Evolutionary conservation across 768 basidiomycete species (phyloP).

Genomic region (Termitomyces sp.): DNA sequence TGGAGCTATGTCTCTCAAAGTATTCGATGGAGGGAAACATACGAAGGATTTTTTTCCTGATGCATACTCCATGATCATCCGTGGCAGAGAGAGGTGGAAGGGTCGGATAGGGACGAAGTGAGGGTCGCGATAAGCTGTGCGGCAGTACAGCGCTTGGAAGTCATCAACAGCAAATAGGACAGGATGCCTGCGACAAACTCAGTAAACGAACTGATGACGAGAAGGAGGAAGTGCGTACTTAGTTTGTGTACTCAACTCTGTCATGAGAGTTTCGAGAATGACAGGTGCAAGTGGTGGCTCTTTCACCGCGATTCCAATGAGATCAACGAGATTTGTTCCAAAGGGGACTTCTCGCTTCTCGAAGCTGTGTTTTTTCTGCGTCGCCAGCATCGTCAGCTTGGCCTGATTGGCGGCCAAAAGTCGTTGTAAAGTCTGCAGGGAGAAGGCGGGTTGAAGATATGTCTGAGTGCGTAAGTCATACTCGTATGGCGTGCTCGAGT

Average conservation of each 20-base stretch:
- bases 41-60: constrained; percentile 70
- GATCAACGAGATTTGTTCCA: constrained; percentile 49
- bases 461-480: constrained; percentile 77
- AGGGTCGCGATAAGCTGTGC: constrained; percentile 69
- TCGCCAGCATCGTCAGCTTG: constrained; percentile 39
- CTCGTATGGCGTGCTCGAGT: constrained; percentile 67
- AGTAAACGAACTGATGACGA: neutral
- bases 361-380: constrained; percentile 39
- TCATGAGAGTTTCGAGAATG: constrained; percentile 57
- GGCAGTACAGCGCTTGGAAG: constrained; percentile 75
- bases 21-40: constrained; percentile 26
- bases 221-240: constrained; percentile 39
- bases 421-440: constrained; percentile 61
- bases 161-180: constrained; percentile 87
- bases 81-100: constrained; percentile 77
- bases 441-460: constrained; percentile 68
- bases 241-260: constrained; percentile 60
- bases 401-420: constrained; percentile 56
- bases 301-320: constrained; percentile 58
- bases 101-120: constrained; percentile 66
- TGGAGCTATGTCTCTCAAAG: neutral
- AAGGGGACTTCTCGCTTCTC: constrained; percentile 45
- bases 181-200: constrained; percentile 48
- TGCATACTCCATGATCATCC: constrained; percentile 74
- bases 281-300: constrained; percentile 50